phyloP scores from a whole-genome alignment of 2,329 filamentous ascomycete species.

The Torrubiella hemipterigena region DNA sequence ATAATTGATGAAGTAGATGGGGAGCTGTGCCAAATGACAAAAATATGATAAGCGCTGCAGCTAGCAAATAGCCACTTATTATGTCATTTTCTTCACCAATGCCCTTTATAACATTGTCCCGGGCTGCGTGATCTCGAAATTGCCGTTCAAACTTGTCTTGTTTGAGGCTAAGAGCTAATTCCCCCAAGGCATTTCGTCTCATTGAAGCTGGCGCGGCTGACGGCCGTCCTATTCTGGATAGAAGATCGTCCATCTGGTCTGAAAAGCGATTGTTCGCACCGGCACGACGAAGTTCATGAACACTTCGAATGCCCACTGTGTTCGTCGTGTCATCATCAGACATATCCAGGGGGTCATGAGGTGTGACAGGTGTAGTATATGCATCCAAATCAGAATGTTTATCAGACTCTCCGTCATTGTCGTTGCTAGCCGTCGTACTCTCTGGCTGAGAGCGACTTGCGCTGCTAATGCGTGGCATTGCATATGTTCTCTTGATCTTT shows the following conservation, averaged over 20 bases:
- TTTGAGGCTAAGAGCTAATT: constrained; percentile 46
- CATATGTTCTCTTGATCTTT: constrained; percentile 23
- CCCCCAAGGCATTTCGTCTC: constrained; percentile 45
- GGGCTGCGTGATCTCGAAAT: constrained; percentile 64
- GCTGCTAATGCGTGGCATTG: constrained; percentile 18
- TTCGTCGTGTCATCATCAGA: constrained; percentile 22
- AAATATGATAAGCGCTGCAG: constrained; percentile 52
- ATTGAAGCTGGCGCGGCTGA: constrained; percentile 33
- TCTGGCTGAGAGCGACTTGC: constrained; percentile 15
- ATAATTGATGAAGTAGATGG: constrained; percentile 45
- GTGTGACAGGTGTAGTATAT: neutral
- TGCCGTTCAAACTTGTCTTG: constrained; percentile 53
- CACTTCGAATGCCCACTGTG: constrained; percentile 44
- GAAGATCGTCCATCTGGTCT: constrained; percentile 52
- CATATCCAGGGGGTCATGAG: constrained; percentile 13
- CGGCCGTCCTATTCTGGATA: constrained; percentile 46
- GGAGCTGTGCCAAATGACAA: constrained; percentile 47
- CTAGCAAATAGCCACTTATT: constrained; percentile 49
- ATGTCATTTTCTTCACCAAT: constrained; percentile 48
- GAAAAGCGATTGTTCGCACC: constrained; percentile 55
- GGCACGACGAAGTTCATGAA: constrained; percentile 54
- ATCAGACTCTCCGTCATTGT: too few relatives aligned
- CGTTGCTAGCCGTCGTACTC: too few relatives aligned
- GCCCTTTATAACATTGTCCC: constrained; percentile 53
- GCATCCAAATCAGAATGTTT: neutral